Base-by-base conservation (phyloP, 2,329 filamentous ascomycete genomes). In the Colletotrichum siamense region DNA sequence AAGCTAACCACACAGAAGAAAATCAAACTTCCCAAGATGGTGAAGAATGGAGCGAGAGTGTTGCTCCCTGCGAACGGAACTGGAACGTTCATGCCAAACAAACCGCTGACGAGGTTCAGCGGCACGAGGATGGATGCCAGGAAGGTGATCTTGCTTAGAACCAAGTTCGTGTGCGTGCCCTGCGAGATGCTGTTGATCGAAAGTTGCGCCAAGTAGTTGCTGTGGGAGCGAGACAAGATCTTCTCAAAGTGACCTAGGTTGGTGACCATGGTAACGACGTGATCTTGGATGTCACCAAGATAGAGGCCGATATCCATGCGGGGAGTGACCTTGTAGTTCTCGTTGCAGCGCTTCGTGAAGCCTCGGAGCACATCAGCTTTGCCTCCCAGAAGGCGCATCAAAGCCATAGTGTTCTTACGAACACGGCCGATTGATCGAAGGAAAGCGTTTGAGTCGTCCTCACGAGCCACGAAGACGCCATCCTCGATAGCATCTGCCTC, bases 251-350 rank as follows among this genome's bases (percentile, higher is more conserved):
- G 97, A 1, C 93, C 93, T 80, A 99, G 86, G 85, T 98, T 99
- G 80, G 95, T 97, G 91, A 98, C 98, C 96, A 99, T 99, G 62
- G 97, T 99, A 76, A 99, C 95, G 69, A 99, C 96, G 90, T 99
- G 97, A 86, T 99, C 97, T 85, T 99, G 97, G 79, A 99, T 98
- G 86, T 99, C 97, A 82, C 95, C 95, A 44, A 99, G 91, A 83
- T 99, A 99, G 81, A 99, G 92, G 26, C 96, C 97, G 79, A 99
- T 98, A 82, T 99, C 97, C 87, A 97, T 97, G 64, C 96, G 95
- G 8, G 97, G 97, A 2, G 97, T 98, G 69, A 99, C 95, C 79
- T 95, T 94, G 88, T 98, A 99, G 79, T 98, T 95, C 83, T 98
- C 96, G 84, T 99, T 99, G 91, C 97, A 99, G 68, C 98, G 95